A percentile compares a stretch with the other conserved stretches of the same genome.
Evolutionary conservation across 2,329 filamentous ascomycete genomes (phyloP).

Genomic region (Metarhizium sp.): DNA sequence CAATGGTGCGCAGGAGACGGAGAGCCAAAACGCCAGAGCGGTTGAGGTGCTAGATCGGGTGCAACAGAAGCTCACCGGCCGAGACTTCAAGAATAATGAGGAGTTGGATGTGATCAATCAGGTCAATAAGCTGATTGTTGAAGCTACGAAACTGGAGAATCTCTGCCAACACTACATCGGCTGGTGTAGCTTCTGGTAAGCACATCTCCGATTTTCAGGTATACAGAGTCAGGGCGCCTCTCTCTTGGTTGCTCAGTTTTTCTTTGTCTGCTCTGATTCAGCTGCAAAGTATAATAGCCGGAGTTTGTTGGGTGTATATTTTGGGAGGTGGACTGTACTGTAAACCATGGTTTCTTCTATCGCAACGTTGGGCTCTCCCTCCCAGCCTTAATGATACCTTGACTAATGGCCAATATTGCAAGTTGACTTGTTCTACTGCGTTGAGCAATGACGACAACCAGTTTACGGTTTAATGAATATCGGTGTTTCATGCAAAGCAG

Average conservation of each 20-base stretch:
- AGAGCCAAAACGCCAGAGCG: conserved; percentile 88
- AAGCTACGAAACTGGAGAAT: conserved; percentile 95
- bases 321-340: neutral
- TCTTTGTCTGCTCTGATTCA: neutral
- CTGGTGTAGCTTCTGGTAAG: conserved; percentile 96
- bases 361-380: neutral
- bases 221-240: neutral
- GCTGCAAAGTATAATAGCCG: neutral
- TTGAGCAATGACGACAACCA: neutral
- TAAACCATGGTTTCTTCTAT: neutral
- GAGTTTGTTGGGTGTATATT: conserved; percentile 2
- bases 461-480: neutral
- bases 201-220: neutral
- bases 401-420: neutral
- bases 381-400: conserved; percentile 2
- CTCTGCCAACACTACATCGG: conserved; percentile 98
- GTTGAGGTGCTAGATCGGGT: conserved; percentile 86
- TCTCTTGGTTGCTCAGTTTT: neutral
- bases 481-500: neutral
- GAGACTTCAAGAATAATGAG: conserved; percentile 79
- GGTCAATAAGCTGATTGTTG: conserved; percentile 87
- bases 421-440: neutral
- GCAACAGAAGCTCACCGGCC: conserved; percentile 88
- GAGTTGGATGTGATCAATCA: conserved; percentile 80
- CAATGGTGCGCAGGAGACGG: conserved; percentile 42